These are phyloP conservation scores for Rhizopus stolonifer DNA, from an alignment of 371 early-diverging fungal genomes.

Conservation along the genomic window DNA sequence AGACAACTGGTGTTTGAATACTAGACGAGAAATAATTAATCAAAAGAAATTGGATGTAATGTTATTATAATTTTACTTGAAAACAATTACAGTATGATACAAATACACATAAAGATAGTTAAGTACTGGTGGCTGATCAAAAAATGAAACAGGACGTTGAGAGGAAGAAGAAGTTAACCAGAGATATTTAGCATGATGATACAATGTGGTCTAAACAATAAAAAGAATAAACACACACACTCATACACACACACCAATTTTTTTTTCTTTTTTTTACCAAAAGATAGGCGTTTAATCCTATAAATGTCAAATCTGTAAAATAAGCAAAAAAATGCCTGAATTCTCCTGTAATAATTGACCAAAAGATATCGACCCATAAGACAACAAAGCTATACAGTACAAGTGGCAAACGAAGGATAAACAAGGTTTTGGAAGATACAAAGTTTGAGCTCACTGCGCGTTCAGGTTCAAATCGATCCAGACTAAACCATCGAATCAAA, in stretches of 20 bases:
- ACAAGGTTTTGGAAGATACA: conserved; percentile 43
- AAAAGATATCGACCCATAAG: conserved; percentile 41
- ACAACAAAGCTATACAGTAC: conserved; percentile 40
- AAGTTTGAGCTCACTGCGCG: conserved; percentile 55
- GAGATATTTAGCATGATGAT: conserved; percentile 41
- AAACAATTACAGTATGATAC: conserved; percentile 43
- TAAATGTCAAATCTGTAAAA: conserved; percentile 56
- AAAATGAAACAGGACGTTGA: conserved; percentile 30
- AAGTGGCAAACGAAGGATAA: conserved; percentile 37
- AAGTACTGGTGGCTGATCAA: conserved; percentile 32
- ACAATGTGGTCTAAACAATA: conserved; percentile 23
- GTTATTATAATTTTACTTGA: conserved; percentile 35
- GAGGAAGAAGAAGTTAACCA: conserved; percentile 7
- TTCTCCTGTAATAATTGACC: conserved; percentile 20
- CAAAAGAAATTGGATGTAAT: background rate
- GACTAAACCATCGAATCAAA: conserved; percentile 40
- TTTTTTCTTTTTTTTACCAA: conserved; percentile 30
- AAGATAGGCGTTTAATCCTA: conserved; percentile 51
- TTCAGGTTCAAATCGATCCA: conserved; percentile 57
- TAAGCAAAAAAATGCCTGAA: conserved; percentile 38
- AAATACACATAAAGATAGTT: conserved; percentile 45
- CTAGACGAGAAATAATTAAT: conserved; percentile 2
- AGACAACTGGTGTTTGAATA: conserved; percentile 57
- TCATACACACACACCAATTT: background rate
- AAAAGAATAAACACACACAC: background rate